Conservation (phyloP, 176 grass and related monocot genomes). For the Tillandsia fasciculata region DNA sequence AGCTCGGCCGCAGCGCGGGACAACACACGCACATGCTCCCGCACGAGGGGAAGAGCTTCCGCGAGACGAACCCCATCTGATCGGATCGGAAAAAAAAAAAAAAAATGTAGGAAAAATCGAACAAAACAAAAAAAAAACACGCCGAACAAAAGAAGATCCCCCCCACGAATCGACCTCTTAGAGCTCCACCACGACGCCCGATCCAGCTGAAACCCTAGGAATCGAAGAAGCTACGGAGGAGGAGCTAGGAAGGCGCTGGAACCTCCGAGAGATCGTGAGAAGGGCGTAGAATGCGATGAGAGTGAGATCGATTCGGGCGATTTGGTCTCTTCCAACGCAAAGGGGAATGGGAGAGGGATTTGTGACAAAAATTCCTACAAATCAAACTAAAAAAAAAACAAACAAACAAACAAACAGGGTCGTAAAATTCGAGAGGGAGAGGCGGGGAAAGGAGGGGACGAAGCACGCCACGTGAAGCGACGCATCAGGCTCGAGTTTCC, state of each 20-base stretch:
- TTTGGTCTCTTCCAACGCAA: too few relatives aligned
- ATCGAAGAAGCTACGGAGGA: too few relatives aligned
- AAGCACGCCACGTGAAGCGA: conserved; percentile 28
- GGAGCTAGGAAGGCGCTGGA: too few relatives aligned
- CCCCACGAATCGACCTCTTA: too few relatives aligned
- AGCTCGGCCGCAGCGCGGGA: conserved; percentile 87
- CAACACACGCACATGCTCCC: conserved; percentile 97
- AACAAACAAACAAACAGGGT: not conserved
- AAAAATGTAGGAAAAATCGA: not conserved
- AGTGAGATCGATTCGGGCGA: not conserved
- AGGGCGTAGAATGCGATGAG: not conserved
- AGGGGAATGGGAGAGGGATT: not conserved
- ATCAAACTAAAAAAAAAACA: too few relatives aligned
- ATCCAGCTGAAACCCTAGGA: too few relatives aligned
- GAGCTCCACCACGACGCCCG: too few relatives aligned
- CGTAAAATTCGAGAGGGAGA: conserved; percentile 7
- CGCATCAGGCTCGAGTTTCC: conserved; percentile 30
- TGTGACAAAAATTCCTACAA: too few relatives aligned
- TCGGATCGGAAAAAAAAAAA: not conserved
- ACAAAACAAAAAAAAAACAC: conserved; percentile 4
- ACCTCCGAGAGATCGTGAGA: too few relatives aligned
- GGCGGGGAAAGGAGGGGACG: not conserved
- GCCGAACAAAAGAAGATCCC: not conserved
- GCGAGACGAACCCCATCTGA: conserved; percentile 74
- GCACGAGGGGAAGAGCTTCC: conserved; percentile 78